A percentile compares a stretch with the other conserved stretches of the same genome.
These are phyloP conservation scores for Termitomyces sp. DNA, from an alignment of 768 basidiomycete genomes.

Conservation along the genomic window DNA sequence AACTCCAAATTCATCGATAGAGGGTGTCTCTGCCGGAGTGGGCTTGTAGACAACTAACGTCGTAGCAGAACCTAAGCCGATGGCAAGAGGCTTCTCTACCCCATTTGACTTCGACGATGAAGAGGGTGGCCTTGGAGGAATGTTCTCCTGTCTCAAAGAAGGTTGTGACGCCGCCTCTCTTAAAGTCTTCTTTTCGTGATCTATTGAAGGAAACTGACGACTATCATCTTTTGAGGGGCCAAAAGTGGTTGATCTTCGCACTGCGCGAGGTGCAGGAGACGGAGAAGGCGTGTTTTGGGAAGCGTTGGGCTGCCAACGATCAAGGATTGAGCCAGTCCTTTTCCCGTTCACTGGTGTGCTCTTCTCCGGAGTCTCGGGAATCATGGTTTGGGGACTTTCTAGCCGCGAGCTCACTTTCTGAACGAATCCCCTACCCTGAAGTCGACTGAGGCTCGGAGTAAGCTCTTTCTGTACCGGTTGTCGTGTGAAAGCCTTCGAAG, in stretches of 20 bases:
- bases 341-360: slow-evolving; percentile 27
- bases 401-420: slow-evolving; percentile 65
- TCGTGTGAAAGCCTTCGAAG: slow-evolving; percentile 60
- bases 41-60: slow-evolving; percentile 65
- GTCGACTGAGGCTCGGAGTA: slow-evolving; percentile 76
- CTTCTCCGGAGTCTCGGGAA: slow-evolving; percentile 28
- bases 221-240: slow-evolving; percentile 22
- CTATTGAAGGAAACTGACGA: slow-evolving; percentile 6
- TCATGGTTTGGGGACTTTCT: slow-evolving; percentile 35
- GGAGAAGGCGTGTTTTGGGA: slow-evolving; percentile 28
- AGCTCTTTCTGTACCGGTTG: slow-evolving; percentile 59
- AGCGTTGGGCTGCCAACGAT: slow-evolving; percentile 59
- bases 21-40: slow-evolving; percentile 39
- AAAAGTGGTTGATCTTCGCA: slow-evolving; percentile 36
- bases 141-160: slow-evolving; percentile 8
- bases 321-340: slow-evolving; percentile 54
- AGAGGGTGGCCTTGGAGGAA: slow-evolving; percentile 1
- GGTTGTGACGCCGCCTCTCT: slow-evolving; percentile 25
- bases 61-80: slow-evolving; percentile 66
- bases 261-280: slow-evolving; percentile 37
- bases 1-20: slow-evolving; percentile 47
- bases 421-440: slow-evolving; percentile 85
- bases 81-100: slow-evolving; percentile 20
- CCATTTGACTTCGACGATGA: slow-evolving; percentile 1
- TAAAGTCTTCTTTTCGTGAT: slow-evolving; percentile 1